Base-by-base conservation (phyloP, 768 basidiomycete species). In the Mycena pura region DNA sequence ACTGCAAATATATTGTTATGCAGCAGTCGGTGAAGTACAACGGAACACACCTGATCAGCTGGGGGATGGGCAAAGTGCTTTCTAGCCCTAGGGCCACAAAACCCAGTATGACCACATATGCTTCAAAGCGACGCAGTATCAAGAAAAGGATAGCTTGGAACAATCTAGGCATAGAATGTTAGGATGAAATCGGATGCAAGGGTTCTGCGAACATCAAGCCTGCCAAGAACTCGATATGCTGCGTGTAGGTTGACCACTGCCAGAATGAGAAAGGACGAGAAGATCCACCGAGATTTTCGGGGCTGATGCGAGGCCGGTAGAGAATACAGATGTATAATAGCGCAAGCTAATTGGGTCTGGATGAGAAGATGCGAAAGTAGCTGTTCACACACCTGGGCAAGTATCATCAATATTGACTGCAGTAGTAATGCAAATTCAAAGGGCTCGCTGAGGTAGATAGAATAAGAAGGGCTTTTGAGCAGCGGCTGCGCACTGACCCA, bases 1-100 rank as follows among this genome's bases (percentile, higher is more conserved):
- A 69, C 93, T 94, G 68, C 27, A 53, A 11, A 55, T 59, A 15
- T 27, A n/a, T 44, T 22, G 57, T 27, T 24, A 31, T 32, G 53
- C 28, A 50, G n/a, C 29, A 48, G 21, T 40, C 21, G 43, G 32
- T 17, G 17, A 43, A 62, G 28, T 53, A 22, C 41, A 57, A 53
- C 15, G 28, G 38, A 57, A 69, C 74, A 19, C 59, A 88, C 93
- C 89, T 93, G 57, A 92, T 81, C 38, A 95, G 77, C 68, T 95
- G 93, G 4, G 93, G 93, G 54, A 95, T 83, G 7, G 93, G 93
- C n/a, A 95, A 75, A 3, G 90, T 92, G 65, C 92, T 94, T 73
- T 94, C 93, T 24, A 95, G 77, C 13, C 93, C 93, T 24, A 95
- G 71, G 0, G 93, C 90, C 38, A 91, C 66, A 68, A 92, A 95